These are phyloP conservation scores for Curvularia eragrostidis DNA, from an alignment of 2,329 filamentous ascomycete species.

Conservation along the genomic window DNA sequence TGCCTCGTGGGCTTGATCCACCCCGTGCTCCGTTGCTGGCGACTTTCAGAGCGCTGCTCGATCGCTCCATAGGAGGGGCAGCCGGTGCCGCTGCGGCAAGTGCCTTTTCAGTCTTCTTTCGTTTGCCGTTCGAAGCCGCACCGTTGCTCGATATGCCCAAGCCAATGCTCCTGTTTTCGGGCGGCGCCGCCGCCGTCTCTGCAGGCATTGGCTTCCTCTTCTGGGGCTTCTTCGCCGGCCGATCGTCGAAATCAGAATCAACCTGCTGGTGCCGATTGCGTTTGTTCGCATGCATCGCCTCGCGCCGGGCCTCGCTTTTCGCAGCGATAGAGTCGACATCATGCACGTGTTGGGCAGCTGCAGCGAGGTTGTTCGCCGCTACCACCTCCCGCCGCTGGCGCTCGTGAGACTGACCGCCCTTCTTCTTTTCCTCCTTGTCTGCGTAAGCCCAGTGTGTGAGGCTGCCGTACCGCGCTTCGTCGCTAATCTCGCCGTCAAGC, in stretches of 20 bases:
- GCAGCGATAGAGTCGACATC: conserved; percentile 80
- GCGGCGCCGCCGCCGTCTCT: conserved; percentile 47
- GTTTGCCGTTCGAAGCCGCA: conserved; percentile 67
- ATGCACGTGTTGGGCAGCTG: conserved; percentile 76
- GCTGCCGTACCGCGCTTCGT: conserved; percentile 92
- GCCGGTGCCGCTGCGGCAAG: conserved; percentile 42
- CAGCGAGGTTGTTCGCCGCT: conserved; percentile 69
- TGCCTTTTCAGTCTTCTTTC: conserved; percentile 79
- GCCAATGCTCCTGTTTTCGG: conserved; percentile 58
- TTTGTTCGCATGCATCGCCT: conserved; percentile 79
- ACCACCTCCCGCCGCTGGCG: conserved; percentile 79
- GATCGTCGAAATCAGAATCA: conserved; percentile 82
- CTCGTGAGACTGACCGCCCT: conserved; percentile 68
- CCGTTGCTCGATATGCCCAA: conserved; percentile 68
- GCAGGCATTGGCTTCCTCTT: conserved; percentile 66
- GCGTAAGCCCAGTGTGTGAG: conserved; percentile 94
- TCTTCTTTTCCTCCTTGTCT: conserved; percentile 70
- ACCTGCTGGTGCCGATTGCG: conserved; percentile 70
- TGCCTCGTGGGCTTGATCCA: conserved; percentile 69
- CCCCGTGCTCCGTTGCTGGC: conserved; percentile 48
- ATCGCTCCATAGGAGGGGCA: conserved; percentile 67
- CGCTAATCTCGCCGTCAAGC: conserved; percentile 87
- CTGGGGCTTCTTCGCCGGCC: conserved; percentile 66
- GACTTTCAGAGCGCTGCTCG: conserved; percentile 64
- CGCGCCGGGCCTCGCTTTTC: conserved; percentile 84